phyloP scores from a whole-genome alignment of 129 eudicot species.

The Ambrosia artemisiifolia region DNA sequence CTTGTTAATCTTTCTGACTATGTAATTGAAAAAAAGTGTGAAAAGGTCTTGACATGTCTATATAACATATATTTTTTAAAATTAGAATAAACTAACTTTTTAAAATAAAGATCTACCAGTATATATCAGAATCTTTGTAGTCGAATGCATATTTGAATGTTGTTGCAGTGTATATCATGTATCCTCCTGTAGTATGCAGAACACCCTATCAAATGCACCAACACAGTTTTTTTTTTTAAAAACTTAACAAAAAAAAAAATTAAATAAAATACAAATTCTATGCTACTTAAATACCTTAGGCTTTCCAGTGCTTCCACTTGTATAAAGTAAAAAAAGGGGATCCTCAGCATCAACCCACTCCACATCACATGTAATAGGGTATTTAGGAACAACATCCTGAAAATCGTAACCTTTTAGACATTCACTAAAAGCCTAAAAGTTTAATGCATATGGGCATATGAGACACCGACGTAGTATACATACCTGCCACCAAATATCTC shows the following conservation, averaged over 20 bases:
- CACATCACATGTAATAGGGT: constrained; percentile 68
- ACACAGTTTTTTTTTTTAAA: constrained; percentile 4
- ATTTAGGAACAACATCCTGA: constrained; percentile 81
- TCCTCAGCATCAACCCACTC: constrained; percentile 97
- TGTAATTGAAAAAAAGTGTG: constrained; percentile 4
- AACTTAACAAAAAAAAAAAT: constrained; percentile 8
- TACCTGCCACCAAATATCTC: constrained; percentile 99
- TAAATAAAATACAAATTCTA: background rate
- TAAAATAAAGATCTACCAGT: constrained; percentile 56
- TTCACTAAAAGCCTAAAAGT: background rate
- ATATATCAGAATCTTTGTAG: constrained; percentile 77
- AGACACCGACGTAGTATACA: background rate
- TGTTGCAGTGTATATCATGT: constrained; percentile 95
- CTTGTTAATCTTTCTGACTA: constrained; percentile 2
- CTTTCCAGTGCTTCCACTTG: constrained; percentile 99
- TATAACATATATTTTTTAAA: background rate
- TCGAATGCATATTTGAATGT: constrained; percentile 97
- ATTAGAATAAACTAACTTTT: background rate
- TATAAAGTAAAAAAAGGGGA: constrained; percentile 92
- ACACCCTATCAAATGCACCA: constrained; percentile 63
- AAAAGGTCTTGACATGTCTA: constrained; percentile 2
- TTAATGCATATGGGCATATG: background rate
- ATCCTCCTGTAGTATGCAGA: constrained; percentile 98
- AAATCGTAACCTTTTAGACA: constrained; percentile 2
- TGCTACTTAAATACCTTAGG: constrained; percentile 62